These are phyloP conservation scores for Podila clonocystis DNA, from an alignment of 192 early-diverging fungal species.

Conservation along the genomic window DNA sequence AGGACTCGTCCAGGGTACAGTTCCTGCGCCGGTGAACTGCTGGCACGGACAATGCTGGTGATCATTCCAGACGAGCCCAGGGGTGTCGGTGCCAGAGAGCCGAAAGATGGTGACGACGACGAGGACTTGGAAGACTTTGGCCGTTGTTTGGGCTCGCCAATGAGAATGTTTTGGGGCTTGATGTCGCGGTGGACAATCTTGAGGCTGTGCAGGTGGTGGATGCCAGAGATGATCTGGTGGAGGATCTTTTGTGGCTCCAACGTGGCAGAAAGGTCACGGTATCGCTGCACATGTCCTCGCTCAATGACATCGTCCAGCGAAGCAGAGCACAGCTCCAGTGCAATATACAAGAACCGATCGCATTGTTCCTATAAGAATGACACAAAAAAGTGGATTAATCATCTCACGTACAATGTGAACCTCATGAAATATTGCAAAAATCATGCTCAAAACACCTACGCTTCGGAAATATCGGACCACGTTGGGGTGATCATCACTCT, in stretches of 20 bases:
- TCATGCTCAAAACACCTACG: slow-evolving; percentile 40
- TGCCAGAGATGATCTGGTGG: slow-evolving; percentile 85
- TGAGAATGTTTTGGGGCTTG: slow-evolving; percentile 95
- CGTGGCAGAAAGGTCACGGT: slow-evolving; percentile 56
- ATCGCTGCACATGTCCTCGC: slow-evolving; percentile 55
- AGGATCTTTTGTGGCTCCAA: slow-evolving; percentile 76
- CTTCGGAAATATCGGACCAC: slow-evolving; percentile 95
- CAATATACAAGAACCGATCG: slow-evolving; percentile 96
- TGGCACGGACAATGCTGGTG: slow-evolving; percentile 32
- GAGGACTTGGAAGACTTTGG: slow-evolving; percentile 49
- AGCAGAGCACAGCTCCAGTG: slow-evolving; percentile 92
- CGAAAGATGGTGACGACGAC: not conserved
- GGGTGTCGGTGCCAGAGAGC: slow-evolving; percentile 21
- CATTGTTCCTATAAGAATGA: slow-evolving; percentile 69
- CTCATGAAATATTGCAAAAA: not conserved
- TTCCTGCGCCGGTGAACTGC: slow-evolving; percentile 25
- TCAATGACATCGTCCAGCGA: slow-evolving; percentile 90
- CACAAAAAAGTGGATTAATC: not conserved
- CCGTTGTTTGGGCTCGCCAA: slow-evolving; percentile 69
- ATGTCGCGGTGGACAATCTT: slow-evolving; percentile 99
- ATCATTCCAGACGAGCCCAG: slow-evolving; percentile 40
- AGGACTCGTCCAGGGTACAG: slow-evolving; percentile 71
- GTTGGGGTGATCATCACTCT: slow-evolving; percentile 96
- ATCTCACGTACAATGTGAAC: not conserved
- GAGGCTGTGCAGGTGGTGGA: slow-evolving; percentile 89